Percentiles rank a stretch among this genome's conserved stretches.
phyloP scores from a whole-genome alignment of 805 yeast genomes.

The Cyberlindnera lachancei region DNA sequence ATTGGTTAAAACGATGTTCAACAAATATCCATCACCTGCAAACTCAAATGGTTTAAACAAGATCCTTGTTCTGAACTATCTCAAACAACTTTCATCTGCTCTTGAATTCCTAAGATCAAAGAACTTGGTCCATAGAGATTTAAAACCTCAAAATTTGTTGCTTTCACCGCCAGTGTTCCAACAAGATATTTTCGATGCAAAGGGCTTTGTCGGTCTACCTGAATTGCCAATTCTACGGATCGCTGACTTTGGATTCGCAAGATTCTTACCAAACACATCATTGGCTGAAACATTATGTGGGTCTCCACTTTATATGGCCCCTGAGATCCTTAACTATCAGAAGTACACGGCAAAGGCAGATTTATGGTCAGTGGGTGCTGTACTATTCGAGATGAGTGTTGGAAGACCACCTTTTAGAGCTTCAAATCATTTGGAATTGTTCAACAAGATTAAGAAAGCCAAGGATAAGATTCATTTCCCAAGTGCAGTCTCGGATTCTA shows the following conservation, averaged over 20 bases:
- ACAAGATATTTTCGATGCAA: slow-evolving; percentile 41
- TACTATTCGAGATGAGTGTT: slow-evolving; percentile 87
- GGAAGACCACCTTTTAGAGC: slow-evolving; percentile 98
- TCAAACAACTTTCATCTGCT: slow-evolving; percentile 82
- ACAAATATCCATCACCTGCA: slow-evolving; percentile 76
- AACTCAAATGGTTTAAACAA: slow-evolving; percentile 74
- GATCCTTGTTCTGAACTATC: slow-evolving; percentile 70
- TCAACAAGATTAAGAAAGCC: slow-evolving; percentile 76
- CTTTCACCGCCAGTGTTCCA: slow-evolving; percentile 77
- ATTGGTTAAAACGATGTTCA: slow-evolving; percentile 64
- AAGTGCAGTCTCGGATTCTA: slow-evolving; percentile 36
- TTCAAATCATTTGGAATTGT: slow-evolving; percentile 82
- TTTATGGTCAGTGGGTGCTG: slow-evolving; percentile 97
- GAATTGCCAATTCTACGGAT: slow-evolving; percentile 86
- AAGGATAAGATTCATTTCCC: slow-evolving; percentile 80
- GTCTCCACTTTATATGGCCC: slow-evolving; percentile 97
- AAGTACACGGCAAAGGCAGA: slow-evolving; percentile 97
- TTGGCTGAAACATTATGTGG: slow-evolving; percentile 98
- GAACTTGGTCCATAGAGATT: slow-evolving; percentile 89
- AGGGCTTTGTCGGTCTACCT: slow-evolving; percentile 69
- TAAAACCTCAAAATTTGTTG: slow-evolving; percentile 84
- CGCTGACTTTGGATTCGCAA: slow-evolving; percentile 97
- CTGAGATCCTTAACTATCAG: slow-evolving; percentile 89
- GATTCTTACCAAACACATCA: slow-evolving; percentile 86
- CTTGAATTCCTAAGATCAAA: slow-evolving; percentile 72